Evolutionary conservation across 2,329 filamentous ascomycete genomes (phyloP), one percentile per base, ranked within the genome.

Genomic region (Calonectria pseudoreteaudii): DNA sequence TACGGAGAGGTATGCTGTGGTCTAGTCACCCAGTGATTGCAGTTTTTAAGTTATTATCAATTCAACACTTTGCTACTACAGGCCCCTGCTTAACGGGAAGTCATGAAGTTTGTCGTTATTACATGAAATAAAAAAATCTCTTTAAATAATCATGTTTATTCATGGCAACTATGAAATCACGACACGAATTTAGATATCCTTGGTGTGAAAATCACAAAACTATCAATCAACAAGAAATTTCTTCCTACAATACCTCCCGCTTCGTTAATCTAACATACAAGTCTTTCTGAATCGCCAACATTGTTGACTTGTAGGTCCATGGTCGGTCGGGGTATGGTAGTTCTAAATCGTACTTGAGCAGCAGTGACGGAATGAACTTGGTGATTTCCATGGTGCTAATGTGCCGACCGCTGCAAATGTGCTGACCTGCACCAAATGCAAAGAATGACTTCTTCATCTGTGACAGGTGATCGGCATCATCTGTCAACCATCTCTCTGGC

Each of bases 311-410:
- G n/a, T 60, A 60, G 2, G 56, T 60, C 56, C 56, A 60, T n/a
- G 56, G 7, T 23, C 56, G 56, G n/a, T 60, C 56, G 4, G 56
- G 56, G n/a, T 38, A 60, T 2, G 56, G 34, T 23, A 66, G 13
- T 34, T 44, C 26, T 34, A 65, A 30, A 11, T 65, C 62, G 31
- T 65, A 65, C 41, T 30, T 47, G 18, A 65, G 28, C 28, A 65
- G 18, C 18, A 65, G 23, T 31, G 62, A 47, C 6, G 62, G 62
- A 23, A 65, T 65, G 18, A 65, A 31, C 62, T 65, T 65, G 23
- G 62, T 65, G 28, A 47, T 65, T 65, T 65, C 62, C 62, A 65
- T 47, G 23, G 41, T 47, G 41, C 62, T 65, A 5, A 65, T 49
- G 10, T 65, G 62, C 13, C 62, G n/a, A 31, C 62, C 62, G 20